Evolutionary conservation across 2,329 filamentous ascomycete genomes (phyloP).

Genomic region (Arthrobotrys musiformis): DNA sequence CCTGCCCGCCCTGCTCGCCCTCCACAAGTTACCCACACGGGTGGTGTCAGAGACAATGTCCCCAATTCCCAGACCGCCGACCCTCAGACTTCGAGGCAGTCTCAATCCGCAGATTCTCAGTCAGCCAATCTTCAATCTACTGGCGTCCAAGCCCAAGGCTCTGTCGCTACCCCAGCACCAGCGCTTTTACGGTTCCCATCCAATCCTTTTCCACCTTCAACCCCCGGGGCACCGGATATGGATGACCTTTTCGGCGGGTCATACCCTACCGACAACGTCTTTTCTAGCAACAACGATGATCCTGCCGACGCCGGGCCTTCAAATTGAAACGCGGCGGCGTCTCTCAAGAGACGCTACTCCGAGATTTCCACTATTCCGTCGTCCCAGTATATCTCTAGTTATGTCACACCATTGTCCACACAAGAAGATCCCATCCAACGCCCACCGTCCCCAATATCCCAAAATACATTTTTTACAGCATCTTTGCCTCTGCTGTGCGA

Average conservation of each 20-base stretch:
- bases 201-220: background rate
- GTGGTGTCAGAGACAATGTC: slow-evolving; percentile 26
- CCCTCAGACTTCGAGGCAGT: too few species aligned
- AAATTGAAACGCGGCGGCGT: slow-evolving; percentile 52
- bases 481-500: background rate
- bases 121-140: background rate
- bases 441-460: background rate
- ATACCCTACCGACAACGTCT: background rate
- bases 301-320: slow-evolving; percentile 37
- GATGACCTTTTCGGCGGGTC: background rate
- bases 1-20: background rate
- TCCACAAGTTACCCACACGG: slow-evolving; percentile 12
- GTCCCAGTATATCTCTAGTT: slow-evolving; percentile 28
- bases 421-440: slow-evolving; percentile 28
- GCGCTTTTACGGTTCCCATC: background rate
- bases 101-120: background rate
- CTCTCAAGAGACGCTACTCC: slow-evolving; percentile 54
- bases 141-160: background rate
- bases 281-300: background rate
- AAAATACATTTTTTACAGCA: background rate
- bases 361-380: slow-evolving; percentile 39
- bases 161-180: background rate
- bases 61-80: background rate
- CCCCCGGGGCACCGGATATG: background rate
- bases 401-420: slow-evolving; percentile 40